These are phyloP conservation scores for Datisca glomerata DNA, from an alignment of 306 rosid species.

Conservation along the genomic window DNA sequence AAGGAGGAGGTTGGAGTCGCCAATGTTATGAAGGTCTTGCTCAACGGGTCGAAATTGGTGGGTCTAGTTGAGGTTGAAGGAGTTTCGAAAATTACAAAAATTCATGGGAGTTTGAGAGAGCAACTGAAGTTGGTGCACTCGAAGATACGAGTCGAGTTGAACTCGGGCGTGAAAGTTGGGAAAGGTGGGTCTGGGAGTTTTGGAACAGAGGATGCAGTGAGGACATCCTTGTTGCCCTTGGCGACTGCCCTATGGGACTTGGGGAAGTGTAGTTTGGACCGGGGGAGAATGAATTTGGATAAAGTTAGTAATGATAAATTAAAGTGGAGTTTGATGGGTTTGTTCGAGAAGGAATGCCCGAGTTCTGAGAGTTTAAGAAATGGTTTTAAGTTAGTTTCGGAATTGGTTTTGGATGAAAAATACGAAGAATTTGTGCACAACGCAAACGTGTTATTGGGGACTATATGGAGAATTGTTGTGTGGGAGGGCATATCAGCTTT, in stretches of 20 bases:
- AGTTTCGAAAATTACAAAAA: conserved; percentile 28
- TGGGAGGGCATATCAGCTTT: conserved; percentile 57
- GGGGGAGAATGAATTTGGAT: conserved; percentile 32
- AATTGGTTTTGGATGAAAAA: conserved; percentile 30
- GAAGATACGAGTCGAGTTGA: conserved; percentile 44
- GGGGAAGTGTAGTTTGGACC: conserved; percentile 41
- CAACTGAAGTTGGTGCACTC: conserved; percentile 53
- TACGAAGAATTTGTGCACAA: conserved; percentile 41
- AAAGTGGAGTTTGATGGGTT: conserved; percentile 20
- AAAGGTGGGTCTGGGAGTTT: conserved; percentile 14
- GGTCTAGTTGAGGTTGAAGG: conserved; percentile 40
- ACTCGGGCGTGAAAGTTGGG: conserved; percentile 29
- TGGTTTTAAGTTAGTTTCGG: conserved; percentile 24
- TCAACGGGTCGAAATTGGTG: conserved; percentile 70
- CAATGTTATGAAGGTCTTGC: conserved; percentile 53
- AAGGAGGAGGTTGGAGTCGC: conserved; percentile 78
- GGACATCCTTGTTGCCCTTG: conserved; percentile 29
- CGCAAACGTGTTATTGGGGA: conserved; percentile 31
- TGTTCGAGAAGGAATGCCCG: conserved; percentile 41
- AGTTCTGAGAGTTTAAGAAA: conserved; percentile 25
- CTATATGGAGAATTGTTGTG: conserved; percentile 59
- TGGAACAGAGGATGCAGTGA: conserved; percentile 27
- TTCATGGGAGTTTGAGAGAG: conserved; percentile 54
- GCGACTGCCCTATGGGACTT: conserved; percentile 34
- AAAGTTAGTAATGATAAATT: conserved; percentile 13